These are phyloP conservation scores for Amylocarpus encephaloides DNA, from an alignment of 2,329 filamentous ascomycete genomes.

Conservation along the genomic window DNA sequence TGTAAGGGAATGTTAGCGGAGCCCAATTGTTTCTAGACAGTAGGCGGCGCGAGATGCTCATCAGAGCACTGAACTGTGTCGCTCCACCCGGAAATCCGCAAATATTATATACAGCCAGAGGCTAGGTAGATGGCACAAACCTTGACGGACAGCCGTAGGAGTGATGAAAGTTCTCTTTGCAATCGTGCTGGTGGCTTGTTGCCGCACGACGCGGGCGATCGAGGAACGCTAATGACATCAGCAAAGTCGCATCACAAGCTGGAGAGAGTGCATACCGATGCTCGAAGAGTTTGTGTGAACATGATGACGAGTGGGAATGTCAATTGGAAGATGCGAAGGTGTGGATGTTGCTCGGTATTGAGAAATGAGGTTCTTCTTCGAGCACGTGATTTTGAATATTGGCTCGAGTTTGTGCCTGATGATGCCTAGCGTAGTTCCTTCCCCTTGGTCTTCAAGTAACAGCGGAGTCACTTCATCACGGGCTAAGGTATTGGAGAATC, in stretches of 20 bases:
- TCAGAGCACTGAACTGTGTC: background rate
- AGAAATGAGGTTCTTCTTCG: conserved; percentile 7
- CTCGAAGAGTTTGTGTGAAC: conserved; percentile 32
- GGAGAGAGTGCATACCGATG: conserved; percentile 28
- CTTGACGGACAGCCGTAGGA: conserved; percentile 31
- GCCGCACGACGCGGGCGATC: conserved; percentile 31
- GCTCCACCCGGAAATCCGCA: no score
- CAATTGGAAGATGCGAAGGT: conserved; percentile 25
- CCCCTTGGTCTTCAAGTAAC: background rate
- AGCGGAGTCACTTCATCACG: background rate
- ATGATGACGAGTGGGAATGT: conserved; percentile 29
- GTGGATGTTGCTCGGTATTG: conserved; percentile 15
- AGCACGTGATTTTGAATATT: background rate
- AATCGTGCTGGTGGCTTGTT: conserved; percentile 27
- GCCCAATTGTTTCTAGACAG: background rate
- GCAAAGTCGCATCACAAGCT: conserved; percentile 15
- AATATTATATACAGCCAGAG: no score
- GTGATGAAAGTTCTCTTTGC: conserved; percentile 32
- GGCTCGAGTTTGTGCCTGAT: background rate
- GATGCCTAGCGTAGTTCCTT: background rate
- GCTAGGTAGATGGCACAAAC: conserved; percentile 20
- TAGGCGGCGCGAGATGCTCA: background rate
- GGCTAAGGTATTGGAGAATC: no score
- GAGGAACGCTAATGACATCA: conserved; percentile 31
- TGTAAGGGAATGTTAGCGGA: conserved; percentile 36